Evolutionary conservation across 2,329 filamentous ascomycete species (phyloP).

Genomic region (Beauveria australis): DNA sequence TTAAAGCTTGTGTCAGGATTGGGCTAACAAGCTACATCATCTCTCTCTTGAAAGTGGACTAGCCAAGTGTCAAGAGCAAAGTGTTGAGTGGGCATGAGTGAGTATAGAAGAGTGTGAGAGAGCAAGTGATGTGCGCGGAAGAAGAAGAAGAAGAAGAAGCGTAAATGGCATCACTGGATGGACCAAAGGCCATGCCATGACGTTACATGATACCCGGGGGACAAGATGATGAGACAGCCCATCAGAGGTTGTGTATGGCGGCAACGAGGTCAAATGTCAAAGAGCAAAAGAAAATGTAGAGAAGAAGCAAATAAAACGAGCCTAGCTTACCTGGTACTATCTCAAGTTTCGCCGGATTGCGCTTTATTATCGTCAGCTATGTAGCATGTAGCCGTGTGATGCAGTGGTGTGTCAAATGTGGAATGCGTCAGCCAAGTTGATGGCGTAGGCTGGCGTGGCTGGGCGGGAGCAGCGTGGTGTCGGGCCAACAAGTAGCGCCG

Average conservation of each 20-base stretch:
- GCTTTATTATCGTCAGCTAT: too few relatives aligned
- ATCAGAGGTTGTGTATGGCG: not conserved
- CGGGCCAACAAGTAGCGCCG: not conserved
- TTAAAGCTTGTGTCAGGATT: constrained; percentile 1
- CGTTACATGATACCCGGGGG: too few relatives aligned
- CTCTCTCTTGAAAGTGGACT: not conserved
- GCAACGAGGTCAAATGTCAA: not conserved
- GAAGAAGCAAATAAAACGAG: not conserved
- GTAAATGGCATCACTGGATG: not conserved
- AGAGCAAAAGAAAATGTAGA: not conserved
- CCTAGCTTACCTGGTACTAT: not conserved
- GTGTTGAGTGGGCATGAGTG: not conserved
- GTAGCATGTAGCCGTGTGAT: not conserved
- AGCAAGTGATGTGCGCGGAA: not conserved
- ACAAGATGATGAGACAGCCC: not conserved
- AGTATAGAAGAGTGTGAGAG: not conserved
- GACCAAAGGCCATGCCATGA: too few relatives aligned
- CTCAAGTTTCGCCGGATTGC: too few relatives aligned
- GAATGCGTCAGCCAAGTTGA: not conserved
- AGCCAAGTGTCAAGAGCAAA: not conserved
- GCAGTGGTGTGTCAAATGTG: not conserved
- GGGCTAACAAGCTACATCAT: not conserved
- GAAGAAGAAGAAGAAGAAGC: too few relatives aligned
- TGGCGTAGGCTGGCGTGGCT: not conserved
- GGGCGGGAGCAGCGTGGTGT: not conserved